Percentiles rank a stretch among this genome's conserved stretches.
phyloP scores from a whole-genome alignment of 257 asterid species.

The Haberlea rhodopensis region DNA sequence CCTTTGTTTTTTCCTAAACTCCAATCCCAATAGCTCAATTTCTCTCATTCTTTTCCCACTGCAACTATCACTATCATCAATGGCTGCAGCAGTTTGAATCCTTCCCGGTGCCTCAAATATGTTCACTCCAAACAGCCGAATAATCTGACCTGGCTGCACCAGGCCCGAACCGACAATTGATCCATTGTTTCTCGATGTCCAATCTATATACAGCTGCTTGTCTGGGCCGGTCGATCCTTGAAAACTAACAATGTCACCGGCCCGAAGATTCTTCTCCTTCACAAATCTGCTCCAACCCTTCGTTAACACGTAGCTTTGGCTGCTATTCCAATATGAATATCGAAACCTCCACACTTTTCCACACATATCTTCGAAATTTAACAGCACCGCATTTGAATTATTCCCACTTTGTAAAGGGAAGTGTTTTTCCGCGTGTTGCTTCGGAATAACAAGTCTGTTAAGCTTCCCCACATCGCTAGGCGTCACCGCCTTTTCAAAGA shows the following conservation, averaged over 20 bases:
- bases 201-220: constrained; percentile 50
- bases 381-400: constrained; percentile 39
- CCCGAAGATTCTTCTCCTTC: constrained; percentile 55
- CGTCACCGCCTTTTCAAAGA: too few relatives aligned
- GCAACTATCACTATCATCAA: constrained; percentile 25
- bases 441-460: too few relatives aligned
- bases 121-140: too few relatives aligned
- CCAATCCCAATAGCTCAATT: constrained; percentile 57
- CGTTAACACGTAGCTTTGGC: constrained; percentile 54
- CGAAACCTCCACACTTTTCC: constrained; percentile 75
- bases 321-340: too few relatives aligned
- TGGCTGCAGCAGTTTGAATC: constrained; percentile 16
- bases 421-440: constrained; percentile 44
- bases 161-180: constrained; percentile 14
- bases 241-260: too few relatives aligned
- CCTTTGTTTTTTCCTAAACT: constrained; percentile 61
- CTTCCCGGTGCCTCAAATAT: constrained; percentile 40
- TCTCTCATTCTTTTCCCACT: constrained; percentile 59
- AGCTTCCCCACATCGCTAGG: too few relatives aligned
- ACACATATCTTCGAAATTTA: constrained; percentile 50
- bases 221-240: too few relatives aligned
- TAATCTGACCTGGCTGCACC: constrained; percentile 34
- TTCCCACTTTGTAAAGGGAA: constrained; percentile 47
- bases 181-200: constrained; percentile 21
- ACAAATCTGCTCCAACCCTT: constrained; percentile 73